Conservation (phyloP, 2,329 filamentous ascomycete genomes). For the Xylariaceae sp. region DNA sequence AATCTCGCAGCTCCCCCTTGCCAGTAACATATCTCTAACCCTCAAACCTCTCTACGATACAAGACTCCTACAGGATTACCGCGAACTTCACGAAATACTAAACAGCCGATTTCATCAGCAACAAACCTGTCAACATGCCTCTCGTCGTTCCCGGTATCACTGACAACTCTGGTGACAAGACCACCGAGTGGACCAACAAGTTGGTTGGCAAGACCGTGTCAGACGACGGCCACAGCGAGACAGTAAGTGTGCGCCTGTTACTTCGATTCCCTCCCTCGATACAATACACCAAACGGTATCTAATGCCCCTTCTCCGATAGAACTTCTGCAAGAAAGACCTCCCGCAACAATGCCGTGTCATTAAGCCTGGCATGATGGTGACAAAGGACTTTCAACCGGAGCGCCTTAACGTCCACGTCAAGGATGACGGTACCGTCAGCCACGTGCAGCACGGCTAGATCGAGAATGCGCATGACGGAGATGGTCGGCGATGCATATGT, state of each 20-base stretch:
- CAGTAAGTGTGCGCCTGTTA: conserved; percentile 34
- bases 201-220: conserved; percentile 60
- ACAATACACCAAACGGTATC: conserved; percentile 42
- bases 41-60: too few relatives aligned
- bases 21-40: too few relatives aligned
- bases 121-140: conserved; percentile 51
- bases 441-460: conserved; percentile 52
- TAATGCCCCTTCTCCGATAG: conserved; percentile 32
- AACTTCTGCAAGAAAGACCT: conserved; percentile 58
- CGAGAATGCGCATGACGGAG: too few relatives aligned
- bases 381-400: conserved; percentile 53
- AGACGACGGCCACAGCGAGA: conserved; percentile 46
- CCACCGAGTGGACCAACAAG: conserved; percentile 57
- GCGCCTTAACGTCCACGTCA: conserved; percentile 56
- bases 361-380: conserved; percentile 52
- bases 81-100: too few relatives aligned
- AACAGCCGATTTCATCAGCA: neutral
- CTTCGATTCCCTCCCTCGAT: neutral
- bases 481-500: too few relatives aligned
- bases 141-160: conserved; percentile 59
- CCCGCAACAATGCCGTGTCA: conserved; percentile 51
- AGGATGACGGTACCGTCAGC: conserved; percentile 56
- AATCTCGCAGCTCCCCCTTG: neutral
- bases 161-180: conserved; percentile 37
- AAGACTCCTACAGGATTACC: too few relatives aligned